These are phyloP conservation scores for Globisporangium alternatum DNA, from an alignment of 352 stramenopile species.

Conservation along the genomic window DNA sequence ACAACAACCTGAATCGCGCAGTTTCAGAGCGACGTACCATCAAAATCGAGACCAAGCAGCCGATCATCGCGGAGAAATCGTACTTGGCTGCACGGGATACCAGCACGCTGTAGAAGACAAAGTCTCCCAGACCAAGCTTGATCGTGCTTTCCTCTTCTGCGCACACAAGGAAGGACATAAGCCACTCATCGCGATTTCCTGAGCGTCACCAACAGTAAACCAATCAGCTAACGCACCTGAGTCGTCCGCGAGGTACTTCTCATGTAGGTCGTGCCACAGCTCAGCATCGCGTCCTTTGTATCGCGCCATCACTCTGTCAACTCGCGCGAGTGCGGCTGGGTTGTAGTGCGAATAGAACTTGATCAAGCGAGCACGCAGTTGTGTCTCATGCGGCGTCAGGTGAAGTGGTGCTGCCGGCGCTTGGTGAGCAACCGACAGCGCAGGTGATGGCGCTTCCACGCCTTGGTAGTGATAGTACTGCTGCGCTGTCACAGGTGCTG, in stretches of 20 bases:
- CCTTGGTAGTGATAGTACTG: constrained; percentile 74
- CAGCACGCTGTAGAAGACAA: constrained; percentile 99
- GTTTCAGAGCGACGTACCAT: constrained; percentile 51
- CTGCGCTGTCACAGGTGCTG: constrained; percentile 29
- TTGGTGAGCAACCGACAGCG: constrained; percentile 3
- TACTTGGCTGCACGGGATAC: constrained; percentile 95
- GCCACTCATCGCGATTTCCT: background rate
- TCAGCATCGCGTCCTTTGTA: constrained; percentile 73
- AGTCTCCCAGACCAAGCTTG: constrained; percentile 96
- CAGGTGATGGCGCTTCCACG: constrained; percentile 29
- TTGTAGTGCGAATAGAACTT: constrained; percentile 76
- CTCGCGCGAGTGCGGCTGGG: constrained; percentile 46
- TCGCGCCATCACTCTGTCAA: constrained; percentile 72
- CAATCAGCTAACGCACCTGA: constrained; percentile 28
- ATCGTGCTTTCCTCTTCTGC: constrained; percentile 85
- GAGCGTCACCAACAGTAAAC: background rate
- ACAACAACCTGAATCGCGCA: background rate
- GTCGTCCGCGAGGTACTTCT: constrained; percentile 70
- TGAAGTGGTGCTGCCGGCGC: constrained; percentile 25
- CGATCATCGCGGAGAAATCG: constrained; percentile 94
- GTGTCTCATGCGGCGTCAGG: constrained; percentile 54
- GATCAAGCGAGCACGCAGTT: constrained; percentile 41
- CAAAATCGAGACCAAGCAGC: constrained; percentile 92
- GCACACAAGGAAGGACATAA: background rate
- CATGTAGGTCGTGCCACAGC: constrained; percentile 73